Percentiles rank a stretch among this genome's conserved stretches.
Conservation (phyloP, 441 rosid species). For the Euphorbia schlechtendalii region DNA sequence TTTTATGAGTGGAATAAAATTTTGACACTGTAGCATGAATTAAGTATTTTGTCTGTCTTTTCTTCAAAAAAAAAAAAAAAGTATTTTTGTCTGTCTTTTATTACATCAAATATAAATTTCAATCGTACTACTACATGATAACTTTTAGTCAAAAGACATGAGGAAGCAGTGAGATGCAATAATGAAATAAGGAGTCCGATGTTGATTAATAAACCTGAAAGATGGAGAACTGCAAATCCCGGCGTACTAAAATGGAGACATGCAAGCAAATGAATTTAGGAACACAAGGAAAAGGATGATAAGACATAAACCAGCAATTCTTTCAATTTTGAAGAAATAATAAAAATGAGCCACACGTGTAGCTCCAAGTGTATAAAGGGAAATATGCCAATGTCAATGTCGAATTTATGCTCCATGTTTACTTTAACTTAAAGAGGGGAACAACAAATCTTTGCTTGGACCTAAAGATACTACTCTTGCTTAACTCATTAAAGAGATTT, state of each 20-base stretch:
- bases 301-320: slow-evolving; percentile 15
- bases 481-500: slow-evolving; percentile 2
- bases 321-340: no score
- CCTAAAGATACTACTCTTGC: slow-evolving; percentile 40
- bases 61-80: no score
- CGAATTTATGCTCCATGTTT: slow-evolving; percentile 13
- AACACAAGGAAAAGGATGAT: slow-evolving; percentile 27
- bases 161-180: slow-evolving; percentile 2
- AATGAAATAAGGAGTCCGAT: not conserved
- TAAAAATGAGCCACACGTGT: slow-evolving; percentile 35
- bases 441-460: slow-evolving; percentile 43
- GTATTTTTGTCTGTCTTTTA: no score
- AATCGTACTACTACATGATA: no score
- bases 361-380: slow-evolving; percentile 27
- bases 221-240: not conserved
- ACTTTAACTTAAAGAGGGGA: slow-evolving; percentile 25
- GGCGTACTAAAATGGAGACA: slow-evolving; percentile 27
- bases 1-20: no score
- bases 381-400: not conserved
- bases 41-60: no score
- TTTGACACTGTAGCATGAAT: no score
- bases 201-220: no score
- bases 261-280: slow-evolving; percentile 30
- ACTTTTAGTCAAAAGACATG: slow-evolving; percentile 11
- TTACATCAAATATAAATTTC: no score